A percentile compares a stretch with the other conserved stretches of the same genome.
phyloP scores from a whole-genome alignment of 2,329 filamentous ascomycete genomes.

The Sclerotinia sclerotiorum region DNA sequence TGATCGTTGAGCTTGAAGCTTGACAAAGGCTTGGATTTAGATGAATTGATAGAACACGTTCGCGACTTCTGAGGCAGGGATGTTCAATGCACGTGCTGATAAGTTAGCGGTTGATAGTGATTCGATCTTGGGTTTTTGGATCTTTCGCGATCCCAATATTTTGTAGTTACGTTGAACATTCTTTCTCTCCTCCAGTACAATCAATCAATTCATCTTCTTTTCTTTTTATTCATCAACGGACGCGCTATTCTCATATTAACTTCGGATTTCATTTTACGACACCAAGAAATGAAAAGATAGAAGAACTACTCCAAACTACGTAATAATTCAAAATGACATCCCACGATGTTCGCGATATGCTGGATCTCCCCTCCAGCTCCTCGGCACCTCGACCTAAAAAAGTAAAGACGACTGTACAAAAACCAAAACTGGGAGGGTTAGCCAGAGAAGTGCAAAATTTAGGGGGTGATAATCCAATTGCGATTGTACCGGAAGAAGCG shows the following conservation, averaged over 20 bases:
- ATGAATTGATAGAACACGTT: constrained; percentile 24
- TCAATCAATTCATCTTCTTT: constrained; percentile 8
- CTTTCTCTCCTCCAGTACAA: neutral
- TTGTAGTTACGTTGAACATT: constrained; percentile 1
- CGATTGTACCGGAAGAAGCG: constrained; percentile 61
- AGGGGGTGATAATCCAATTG: constrained; percentile 65
- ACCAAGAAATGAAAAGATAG: neutral
- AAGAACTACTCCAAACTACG: neutral
- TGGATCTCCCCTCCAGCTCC: constrained; percentile 66
- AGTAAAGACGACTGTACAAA: constrained; percentile 63
- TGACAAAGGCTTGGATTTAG: constrained; percentile 7
- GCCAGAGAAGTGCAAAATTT: constrained; percentile 66
- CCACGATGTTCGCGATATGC: constrained; percentile 82
- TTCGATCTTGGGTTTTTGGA: neutral
- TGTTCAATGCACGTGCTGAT: constrained; percentile 19
- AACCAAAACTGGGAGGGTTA: constrained; percentile 61
- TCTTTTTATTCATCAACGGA: constrained; percentile 9
- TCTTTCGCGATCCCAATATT: constrained; percentile 12
- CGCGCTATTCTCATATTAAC: neutral
- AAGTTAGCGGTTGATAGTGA: constrained; percentile 12
- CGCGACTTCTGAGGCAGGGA: constrained; percentile 20
- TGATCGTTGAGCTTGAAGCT: neutral
- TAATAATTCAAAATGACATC: constrained; percentile 59
- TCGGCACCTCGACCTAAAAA: constrained; percentile 69
- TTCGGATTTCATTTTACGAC: neutral